Base-by-base conservation (phyloP, 2,329 filamentous ascomycete genomes). In the Sordariomycetes sp. region DNA sequence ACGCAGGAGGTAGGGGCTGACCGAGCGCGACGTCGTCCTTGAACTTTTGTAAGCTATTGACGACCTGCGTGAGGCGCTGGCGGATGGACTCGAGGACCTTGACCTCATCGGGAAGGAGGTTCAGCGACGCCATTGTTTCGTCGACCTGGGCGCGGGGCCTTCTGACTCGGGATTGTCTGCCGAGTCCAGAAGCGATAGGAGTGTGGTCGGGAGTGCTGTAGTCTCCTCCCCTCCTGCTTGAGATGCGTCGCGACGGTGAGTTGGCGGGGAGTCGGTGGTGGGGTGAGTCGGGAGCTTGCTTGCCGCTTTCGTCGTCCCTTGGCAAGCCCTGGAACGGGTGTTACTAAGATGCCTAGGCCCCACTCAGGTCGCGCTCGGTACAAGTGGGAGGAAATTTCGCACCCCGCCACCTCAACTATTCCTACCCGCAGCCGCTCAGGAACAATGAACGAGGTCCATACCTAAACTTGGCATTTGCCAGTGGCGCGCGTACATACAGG, bases 51-150 rank as follows among this genome's bases (percentile, higher is more conserved):
- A 91, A 80, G 63, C 81, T 88, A 67, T 79, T 84, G 3, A 83
- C 81, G 25, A 91, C 77, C 65, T 89, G 84, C 52, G 77, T 76
- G 24, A 90, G 76, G 32, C 85, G 79, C 64, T 84, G 80, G 48
- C 87, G 81, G 32, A 84, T 82, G 69, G 86, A 80, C 65, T 91
- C 87, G 28, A 91, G 77, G 48, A 80, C 76, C 70, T 85, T 87
- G 62, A 84, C 72, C 68, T 86, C 82, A 22, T 84, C 81, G 32
- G 75, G 74, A 36, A 73, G 74, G 34, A 83, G 69, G 35, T 75
- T 74, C n/a, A 82, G 71, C 25, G 70, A 67, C 52, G 71, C 69
- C 72, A 74, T 74, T 20, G n/a, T 20, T 10, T 50, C 48, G 24
- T 28, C 32, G 20, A 17, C 35, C n/a, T 50, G n/a, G 3, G 17